These are phyloP conservation scores for Saccharomycopsis fermentans DNA, from an alignment of 805 yeast species.

Conservation along the genomic window DNA sequence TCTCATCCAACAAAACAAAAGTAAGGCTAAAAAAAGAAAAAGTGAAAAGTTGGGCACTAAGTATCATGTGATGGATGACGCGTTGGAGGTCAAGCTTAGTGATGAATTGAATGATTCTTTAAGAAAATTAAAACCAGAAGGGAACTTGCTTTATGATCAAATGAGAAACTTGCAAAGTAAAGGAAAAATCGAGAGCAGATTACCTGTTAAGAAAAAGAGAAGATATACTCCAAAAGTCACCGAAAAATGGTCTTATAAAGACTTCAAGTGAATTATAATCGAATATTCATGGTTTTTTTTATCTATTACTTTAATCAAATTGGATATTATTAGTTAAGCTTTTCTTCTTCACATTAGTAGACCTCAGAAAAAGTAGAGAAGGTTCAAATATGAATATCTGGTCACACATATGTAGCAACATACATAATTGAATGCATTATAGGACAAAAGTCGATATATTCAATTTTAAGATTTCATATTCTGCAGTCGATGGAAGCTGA, in stretches of 20 bases:
- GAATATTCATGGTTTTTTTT: not conserved
- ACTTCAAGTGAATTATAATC: conserved; percentile 50
- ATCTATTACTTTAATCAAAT: too few relatives aligned
- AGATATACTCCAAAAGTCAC: conserved; percentile 66
- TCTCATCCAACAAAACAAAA: conserved; percentile 20
- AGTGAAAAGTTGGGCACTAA: conserved; percentile 36
- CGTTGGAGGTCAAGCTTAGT: conserved; percentile 68
- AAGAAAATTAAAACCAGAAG: conserved; percentile 82
- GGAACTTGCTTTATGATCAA: conserved; percentile 72
- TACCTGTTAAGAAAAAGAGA: conserved; percentile 53
- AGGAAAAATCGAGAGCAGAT: conserved; percentile 81
- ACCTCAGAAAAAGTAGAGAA: too few relatives aligned
- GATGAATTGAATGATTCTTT: conserved; percentile 83
- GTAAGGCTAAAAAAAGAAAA: conserved; percentile 22
- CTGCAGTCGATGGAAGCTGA: too few relatives aligned
- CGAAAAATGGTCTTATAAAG: conserved; percentile 91
- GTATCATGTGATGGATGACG: conserved; percentile 36
- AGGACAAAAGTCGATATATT: too few relatives aligned
- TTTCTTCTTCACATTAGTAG: too few relatives aligned
- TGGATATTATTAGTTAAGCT: too few relatives aligned
- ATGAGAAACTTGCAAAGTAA: conserved; percentile 72
- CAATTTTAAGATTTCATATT: too few relatives aligned
- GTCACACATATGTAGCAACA: too few relatives aligned
- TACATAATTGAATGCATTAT: too few relatives aligned
- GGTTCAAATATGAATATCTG: too few relatives aligned